Evolutionary conservation across 2,329 filamentous ascomycete species (phyloP).

Genomic region (Curvularia sp.): DNA sequence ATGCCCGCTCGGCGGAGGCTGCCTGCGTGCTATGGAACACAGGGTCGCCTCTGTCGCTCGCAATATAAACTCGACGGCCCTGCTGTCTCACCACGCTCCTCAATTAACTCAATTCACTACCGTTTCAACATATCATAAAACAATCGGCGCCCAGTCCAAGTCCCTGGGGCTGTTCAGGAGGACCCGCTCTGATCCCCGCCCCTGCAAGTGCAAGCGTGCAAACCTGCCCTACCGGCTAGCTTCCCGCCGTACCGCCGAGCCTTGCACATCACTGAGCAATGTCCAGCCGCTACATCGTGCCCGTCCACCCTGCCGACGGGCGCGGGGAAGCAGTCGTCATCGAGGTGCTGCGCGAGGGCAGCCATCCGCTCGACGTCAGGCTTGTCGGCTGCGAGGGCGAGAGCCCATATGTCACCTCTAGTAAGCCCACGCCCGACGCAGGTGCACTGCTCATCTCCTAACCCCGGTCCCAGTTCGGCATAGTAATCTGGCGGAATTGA

Average conservation of each 20-base stretch:
- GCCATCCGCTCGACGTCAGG: constrained; percentile 67
- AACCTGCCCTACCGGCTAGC: constrained; percentile 9
- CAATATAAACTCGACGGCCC: constrained; percentile 18
- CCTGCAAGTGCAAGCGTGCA: constrained; percentile 1
- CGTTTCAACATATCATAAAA: constrained; percentile 17
- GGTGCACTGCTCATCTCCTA: constrained; percentile 27
- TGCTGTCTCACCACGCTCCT: constrained; percentile 10
- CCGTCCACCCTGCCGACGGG: constrained; percentile 63
- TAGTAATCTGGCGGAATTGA: constrained; percentile 40
- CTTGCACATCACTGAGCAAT: constrained; percentile 14
- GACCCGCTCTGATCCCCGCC: constrained; percentile 2
- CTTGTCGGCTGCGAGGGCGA: constrained; percentile 73
- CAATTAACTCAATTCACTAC: constrained; percentile 1
- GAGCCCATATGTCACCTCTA: constrained; percentile 63
- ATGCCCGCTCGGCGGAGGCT: constrained; percentile 1
- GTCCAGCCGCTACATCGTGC: constrained; percentile 57
- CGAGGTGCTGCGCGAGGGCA: constrained; percentile 61
- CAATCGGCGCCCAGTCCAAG: constrained; percentile 17
- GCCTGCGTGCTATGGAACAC: constrained; percentile 5
- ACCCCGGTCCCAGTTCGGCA: constrained; percentile 43
- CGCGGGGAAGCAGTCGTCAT: constrained; percentile 65
- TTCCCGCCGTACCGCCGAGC: constrained; percentile 7
- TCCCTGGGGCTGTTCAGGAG: constrained; percentile 15
- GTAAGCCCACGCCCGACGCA: constrained; percentile 56
- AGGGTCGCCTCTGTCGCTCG: neutral